phyloP scores from a whole-genome alignment of 768 basidiomycete genomes.

The Russula lepida region DNA sequence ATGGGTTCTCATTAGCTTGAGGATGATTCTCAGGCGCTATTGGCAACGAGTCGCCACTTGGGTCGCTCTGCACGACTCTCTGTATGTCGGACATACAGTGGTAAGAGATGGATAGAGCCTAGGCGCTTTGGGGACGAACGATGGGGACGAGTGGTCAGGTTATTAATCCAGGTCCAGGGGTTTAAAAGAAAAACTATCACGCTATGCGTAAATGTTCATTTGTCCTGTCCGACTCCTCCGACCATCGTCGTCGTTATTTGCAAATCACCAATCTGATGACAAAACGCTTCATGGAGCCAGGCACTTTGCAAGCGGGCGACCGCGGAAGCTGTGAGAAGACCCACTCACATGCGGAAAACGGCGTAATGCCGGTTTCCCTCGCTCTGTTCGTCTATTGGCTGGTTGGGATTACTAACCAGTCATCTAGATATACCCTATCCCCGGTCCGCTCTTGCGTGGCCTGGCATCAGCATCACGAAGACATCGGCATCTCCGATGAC shows the following conservation, averaged over 20 bases:
- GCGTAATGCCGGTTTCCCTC: too few species aligned
- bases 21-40: neutral
- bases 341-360: too few species aligned
- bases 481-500: neutral
- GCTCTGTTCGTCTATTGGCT: too few species aligned
- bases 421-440: too few species aligned
- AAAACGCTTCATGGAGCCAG: neutral
- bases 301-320: too few species aligned
- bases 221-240: too few species aligned
- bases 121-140: neutral
- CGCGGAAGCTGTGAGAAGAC: too few species aligned
- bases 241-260: too few species aligned
- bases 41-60: conserved; percentile 8
- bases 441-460: too few species aligned
- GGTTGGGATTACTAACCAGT: too few species aligned
- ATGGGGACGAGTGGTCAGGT: neutral
- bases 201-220: too few species aligned
- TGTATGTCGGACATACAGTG: neutral
- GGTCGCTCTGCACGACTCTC: neutral
- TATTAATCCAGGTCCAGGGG: neutral
- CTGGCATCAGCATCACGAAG: too few species aligned
- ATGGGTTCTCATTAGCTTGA: neutral
- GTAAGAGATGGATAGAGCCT: neutral
- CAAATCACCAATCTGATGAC: neutral
- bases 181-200: neutral